Evolutionary conservation across 768 basidiomycete species (phyloP).

Genomic region (Xanthoconium purpureum): DNA sequence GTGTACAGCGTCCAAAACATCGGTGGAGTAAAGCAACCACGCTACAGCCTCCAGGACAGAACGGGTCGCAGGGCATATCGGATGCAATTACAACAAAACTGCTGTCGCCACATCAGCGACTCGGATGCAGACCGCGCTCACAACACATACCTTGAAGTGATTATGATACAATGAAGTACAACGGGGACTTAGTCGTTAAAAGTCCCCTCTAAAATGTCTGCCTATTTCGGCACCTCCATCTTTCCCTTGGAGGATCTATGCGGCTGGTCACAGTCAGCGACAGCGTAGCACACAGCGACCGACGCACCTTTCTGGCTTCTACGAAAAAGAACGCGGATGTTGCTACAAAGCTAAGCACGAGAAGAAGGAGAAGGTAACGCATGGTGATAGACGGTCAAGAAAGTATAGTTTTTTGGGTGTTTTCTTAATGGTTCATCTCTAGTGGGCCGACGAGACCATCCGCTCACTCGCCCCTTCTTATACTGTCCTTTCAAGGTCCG

Average conservation of each 20-base stretch:
- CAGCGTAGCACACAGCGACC: background rate
- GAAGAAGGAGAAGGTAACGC: conserved; percentile 28
- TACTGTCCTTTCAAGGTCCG: conserved; percentile 27
- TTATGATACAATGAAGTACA: conserved; percentile 24
- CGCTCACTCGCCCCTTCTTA: conserved; percentile 17
- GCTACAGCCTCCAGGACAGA: conserved; percentile 14
- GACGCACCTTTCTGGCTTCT: conserved; percentile 26
- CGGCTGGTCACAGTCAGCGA: conserved; percentile 19
- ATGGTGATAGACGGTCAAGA: conserved; percentile 7
- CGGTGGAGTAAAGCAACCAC: conserved; percentile 4
- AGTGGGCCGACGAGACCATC: conserved; percentile 20
- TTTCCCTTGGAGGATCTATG: conserved; percentile 15
- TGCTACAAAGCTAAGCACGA: conserved; percentile 29
- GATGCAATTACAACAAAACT: conserved; percentile 15
- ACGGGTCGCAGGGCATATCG: background rate
- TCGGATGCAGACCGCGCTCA: background rate
- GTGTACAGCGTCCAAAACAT: conserved; percentile 13
- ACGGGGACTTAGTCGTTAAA: conserved; percentile 27
- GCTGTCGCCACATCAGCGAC: background rate
- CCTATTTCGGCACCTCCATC: background rate
- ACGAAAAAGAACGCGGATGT: conserved; percentile 31
- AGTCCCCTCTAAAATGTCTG: conserved; percentile 19
- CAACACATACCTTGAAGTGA: conserved; percentile 10
- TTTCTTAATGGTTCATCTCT: conserved; percentile 29
- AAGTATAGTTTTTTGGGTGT: background rate